phyloP scores from a whole-genome alignment of 106 monocot genomes.

The Dioscorea zingiberensis region DNA sequence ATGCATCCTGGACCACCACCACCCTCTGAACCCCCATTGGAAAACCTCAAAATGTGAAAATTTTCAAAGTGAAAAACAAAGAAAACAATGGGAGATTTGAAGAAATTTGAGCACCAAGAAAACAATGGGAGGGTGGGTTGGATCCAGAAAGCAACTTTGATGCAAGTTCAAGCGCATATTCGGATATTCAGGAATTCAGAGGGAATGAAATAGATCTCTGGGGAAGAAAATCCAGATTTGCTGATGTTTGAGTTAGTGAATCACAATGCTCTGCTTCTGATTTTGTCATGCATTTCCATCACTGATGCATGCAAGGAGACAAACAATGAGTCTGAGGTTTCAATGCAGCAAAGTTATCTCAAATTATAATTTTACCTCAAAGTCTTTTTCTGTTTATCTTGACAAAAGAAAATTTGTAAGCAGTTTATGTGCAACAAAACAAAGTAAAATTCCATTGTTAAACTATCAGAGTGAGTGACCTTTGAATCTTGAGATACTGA shows the following conservation, averaged over 20 bases:
- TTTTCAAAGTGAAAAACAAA: too few species aligned
- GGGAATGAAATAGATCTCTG: background rate
- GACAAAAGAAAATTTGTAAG: too few species aligned
- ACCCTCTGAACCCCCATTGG: conserved; percentile 23
- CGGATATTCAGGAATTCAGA: conserved; percentile 7
- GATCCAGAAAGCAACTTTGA: conserved; percentile 6
- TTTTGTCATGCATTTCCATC: background rate
- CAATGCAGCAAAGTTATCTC: background rate
- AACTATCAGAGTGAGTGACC: too few species aligned
- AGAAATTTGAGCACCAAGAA: too few species aligned
- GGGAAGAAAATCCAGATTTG: background rate
- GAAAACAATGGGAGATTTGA: too few species aligned
- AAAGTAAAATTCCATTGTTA: too few species aligned
- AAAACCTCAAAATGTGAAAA: background rate
- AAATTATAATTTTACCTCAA: too few species aligned
- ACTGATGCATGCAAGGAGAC: background rate
- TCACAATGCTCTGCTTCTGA: background rate
- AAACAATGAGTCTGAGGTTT: background rate
- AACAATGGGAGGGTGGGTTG: background rate
- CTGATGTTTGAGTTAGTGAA: background rate
- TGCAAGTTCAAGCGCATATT: conserved; percentile 8
- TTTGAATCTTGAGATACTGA: too few species aligned
- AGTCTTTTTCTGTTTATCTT: too few species aligned
- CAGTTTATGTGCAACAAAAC: too few species aligned
- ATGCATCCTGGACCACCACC: conserved; percentile 56